Base-by-base conservation (phyloP, 192 early-diverging fungal species). In the Allomyces arbusculus region DNA sequence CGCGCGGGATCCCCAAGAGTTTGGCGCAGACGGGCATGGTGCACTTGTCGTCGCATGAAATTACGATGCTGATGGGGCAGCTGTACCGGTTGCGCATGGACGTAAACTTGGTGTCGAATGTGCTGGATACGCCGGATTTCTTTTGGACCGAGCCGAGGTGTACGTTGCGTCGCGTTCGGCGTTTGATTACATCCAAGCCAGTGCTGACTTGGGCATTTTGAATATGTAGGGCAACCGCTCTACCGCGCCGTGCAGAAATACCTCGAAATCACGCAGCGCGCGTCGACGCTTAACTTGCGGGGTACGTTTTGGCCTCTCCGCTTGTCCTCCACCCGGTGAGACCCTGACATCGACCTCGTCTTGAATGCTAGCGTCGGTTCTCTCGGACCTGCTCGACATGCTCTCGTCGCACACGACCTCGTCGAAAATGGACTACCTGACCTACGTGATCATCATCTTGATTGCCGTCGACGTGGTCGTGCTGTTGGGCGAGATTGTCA, bases 1-100 rank as follows among this genome's bases (percentile, higher is more conserved):
- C 89, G 11, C 85, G 87, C 62, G 81, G 89, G 68, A 90, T 97
- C 43, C 95, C 95, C 5, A 85, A 90, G 73, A 86, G 85, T 63
- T 88, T 97, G 91, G 91, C 89, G 24, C 83, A 90, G 78, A 88
- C 86, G 8, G 95, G 95, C 23, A 90, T 89, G 61, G 89, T 97
- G 44, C 83, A 87, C 24, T 88, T 95, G 89, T 88, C 45, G 45
- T 19, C 45, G 45, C 10, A 19, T 19, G 19, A 55, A 3, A 87
- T 97, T 69, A 92, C 91, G 40, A 82, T 86, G 69, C 93, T 94
- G 78, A 97, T 94, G 76, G 94, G 91, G 3, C 88, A 94, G 74
- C 76, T 95, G 23, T 95, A 91, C 71, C 89, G 87, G 64, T 85
- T 91, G 83, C 79, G 88, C 24, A 90, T 89, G 69, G 91, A 91